Base-by-base conservation (phyloP, 371 early-diverging fungal species). In the Zopfochytrium polystomum region DNA sequence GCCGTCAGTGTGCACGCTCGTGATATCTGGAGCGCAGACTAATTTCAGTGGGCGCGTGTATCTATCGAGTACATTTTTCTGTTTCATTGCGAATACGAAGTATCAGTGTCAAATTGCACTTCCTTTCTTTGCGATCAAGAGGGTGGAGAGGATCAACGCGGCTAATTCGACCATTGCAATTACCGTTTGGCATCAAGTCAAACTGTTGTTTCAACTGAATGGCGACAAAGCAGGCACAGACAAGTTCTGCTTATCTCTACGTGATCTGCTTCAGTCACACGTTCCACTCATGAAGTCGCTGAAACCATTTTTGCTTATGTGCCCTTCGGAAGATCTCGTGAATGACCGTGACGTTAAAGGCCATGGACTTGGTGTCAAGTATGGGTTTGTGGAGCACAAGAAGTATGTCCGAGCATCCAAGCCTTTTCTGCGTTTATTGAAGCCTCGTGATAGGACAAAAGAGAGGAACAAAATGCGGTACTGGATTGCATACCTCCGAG, bases 61-160 rank as follows among this genome's bases (percentile, higher is more conserved):
- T 57, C 71, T 97, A 46, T 92, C 94, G 0, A 87, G 89, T 59
- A 83, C 87, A 1, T 96, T 91, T 62, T 63, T 95, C 23, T 85
- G 91, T 38, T 97, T 91, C 67, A 67, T 75, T n/a, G 85, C 92
- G 26, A 74, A 54, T 53, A 73, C 56, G 65, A 65, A 68, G 46
- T 71, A 76, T 63, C 75, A 86, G 38, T 86, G 88, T 59, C 81
- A 86, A 42, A 66, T 90, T 20, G 86, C 87, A 0, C 71, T 96
- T 29, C 98, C 95, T 5, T 83, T 94, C 44, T 92, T 85, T 64
- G 89, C 92, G 11, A 83, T 97, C 44, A 90, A 92, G 49, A 81
- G 92, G 4, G 92, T 97, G 1, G 96, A 96, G 67, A 79, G 89
- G 32, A 72, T 90, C 56, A 80, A 77, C 58, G 66, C 80, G 5